A percentile compares a stretch with the other conserved stretches of the same genome.
These are phyloP conservation scores for Saccharomycopsis capsularis DNA, from an alignment of 805 yeast species.

Conservation along the genomic window DNA sequence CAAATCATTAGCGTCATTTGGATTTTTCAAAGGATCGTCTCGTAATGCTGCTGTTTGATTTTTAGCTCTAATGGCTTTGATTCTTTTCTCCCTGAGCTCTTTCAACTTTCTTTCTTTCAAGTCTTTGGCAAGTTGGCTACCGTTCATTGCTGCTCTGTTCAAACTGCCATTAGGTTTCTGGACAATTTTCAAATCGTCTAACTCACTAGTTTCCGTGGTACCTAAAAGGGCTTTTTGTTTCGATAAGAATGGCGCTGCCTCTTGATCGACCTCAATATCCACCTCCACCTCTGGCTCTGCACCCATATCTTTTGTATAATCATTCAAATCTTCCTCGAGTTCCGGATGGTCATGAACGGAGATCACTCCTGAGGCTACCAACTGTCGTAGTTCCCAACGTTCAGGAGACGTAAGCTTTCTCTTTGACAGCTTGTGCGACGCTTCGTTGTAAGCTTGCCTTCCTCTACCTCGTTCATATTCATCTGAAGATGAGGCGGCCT, in stretches of 20 bases:
- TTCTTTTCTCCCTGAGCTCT: constrained; percentile 35
- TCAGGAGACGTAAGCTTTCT: constrained; percentile 74
- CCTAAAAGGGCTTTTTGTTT: constrained; percentile 13
- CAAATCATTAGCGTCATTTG: constrained; percentile 18
- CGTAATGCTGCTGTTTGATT: constrained; percentile 26
- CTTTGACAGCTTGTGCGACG: constrained; percentile 24
- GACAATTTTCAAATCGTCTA: constrained; percentile 51
- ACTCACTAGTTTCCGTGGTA: constrained; percentile 30
- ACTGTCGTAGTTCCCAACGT: constrained; percentile 81
- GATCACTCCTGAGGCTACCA: constrained; percentile 72
- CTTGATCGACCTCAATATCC: constrained; percentile 66
- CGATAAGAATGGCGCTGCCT: constrained; percentile 61
- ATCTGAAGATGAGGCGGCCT: constrained; percentile 4
- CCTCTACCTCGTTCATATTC: constrained; percentile 16
- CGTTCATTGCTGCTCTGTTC: constrained; percentile 66
- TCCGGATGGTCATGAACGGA: constrained; percentile 66
- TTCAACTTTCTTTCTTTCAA: constrained; percentile 52
- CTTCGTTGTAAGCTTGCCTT: constrained; percentile 19
- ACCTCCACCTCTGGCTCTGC: constrained; percentile 40
- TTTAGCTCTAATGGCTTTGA: constrained; percentile 32
- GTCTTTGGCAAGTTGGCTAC: constrained; percentile 61
- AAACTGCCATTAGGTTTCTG: constrained; percentile 76
- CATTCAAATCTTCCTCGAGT: constrained; percentile 34
- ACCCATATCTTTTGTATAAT: constrained; percentile 24
- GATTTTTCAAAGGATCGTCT: constrained; percentile 12